A percentile compares a stretch with the other conserved stretches of the same genome.
phyloP scores from a whole-genome alignment of 2,329 filamentous ascomycete genomes.

The Pseudogymnoascus sp. region DNA sequence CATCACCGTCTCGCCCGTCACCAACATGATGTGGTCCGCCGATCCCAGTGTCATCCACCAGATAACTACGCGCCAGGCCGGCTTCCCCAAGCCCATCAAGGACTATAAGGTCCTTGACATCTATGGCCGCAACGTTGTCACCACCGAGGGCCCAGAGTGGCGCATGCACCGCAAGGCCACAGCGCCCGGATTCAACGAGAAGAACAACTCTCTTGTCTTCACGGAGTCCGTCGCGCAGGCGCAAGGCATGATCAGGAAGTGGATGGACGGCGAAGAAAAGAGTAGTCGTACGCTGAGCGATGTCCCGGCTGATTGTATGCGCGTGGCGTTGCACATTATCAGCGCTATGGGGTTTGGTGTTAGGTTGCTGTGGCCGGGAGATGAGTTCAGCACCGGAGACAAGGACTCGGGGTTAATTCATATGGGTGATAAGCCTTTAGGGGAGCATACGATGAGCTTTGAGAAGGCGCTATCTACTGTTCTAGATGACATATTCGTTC shows the following conservation, averaged over 20 bases:
- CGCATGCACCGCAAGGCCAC: slow-evolving; percentile 66
- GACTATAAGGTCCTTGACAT: slow-evolving; percentile 53
- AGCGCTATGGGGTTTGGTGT: slow-evolving; percentile 67
- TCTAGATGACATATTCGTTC: slow-evolving; percentile 45
- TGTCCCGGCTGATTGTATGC: slow-evolving; percentile 59
- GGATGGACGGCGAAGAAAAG: slow-evolving; percentile 40
- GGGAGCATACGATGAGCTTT: slow-evolving; percentile 47
- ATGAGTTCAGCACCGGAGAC: slow-evolving; percentile 39
- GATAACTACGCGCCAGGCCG: slow-evolving; percentile 58
- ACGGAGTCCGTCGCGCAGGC: slow-evolving; percentile 57
- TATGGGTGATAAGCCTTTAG: slow-evolving; percentile 26
- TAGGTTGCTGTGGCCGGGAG: slow-evolving; percentile 54
- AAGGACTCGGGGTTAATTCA: slow-evolving; percentile 31
- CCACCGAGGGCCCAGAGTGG: slow-evolving; percentile 63
- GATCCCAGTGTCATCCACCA: slow-evolving; percentile 60
- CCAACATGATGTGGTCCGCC: slow-evolving; percentile 47
- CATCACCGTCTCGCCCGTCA: slow-evolving; percentile 52
- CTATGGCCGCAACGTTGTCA: slow-evolving; percentile 66
- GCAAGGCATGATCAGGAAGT: slow-evolving; percentile 51
- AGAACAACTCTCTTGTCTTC: slow-evolving; percentile 63
- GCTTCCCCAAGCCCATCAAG: slow-evolving; percentile 62
- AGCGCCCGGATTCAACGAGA: slow-evolving; percentile 67
- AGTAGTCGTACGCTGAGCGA: slow-evolving; percentile 46
- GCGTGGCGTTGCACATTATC: slow-evolving; percentile 50
- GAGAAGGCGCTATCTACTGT: slow-evolving; percentile 46